Evolutionary conservation across 495 filamentous ascomycete genomes (phyloP).

Genomic region (Podospora anserina): DNA sequence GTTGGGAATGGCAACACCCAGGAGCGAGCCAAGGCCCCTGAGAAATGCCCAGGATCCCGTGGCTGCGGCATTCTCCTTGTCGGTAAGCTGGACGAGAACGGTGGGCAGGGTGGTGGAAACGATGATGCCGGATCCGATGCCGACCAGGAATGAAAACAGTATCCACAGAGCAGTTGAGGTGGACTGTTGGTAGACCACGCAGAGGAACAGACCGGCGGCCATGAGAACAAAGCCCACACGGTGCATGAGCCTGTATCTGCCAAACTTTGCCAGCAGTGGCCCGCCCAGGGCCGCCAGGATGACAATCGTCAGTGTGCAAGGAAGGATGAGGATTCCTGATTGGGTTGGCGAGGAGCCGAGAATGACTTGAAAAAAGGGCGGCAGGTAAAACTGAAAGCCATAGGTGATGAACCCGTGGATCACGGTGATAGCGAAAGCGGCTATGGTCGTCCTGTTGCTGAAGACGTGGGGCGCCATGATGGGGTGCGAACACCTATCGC

Average conservation of each 20-base stretch:
- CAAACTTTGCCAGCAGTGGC: constrained; percentile 39
- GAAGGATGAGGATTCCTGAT: constrained; percentile 45
- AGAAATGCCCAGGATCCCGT: constrained; percentile 48
- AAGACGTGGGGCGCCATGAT: constrained; percentile 38
- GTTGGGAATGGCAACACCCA: constrained; percentile 48
- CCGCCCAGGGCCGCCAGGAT: constrained; percentile 37
- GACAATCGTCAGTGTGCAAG: constrained; percentile 43
- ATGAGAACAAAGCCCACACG: constrained; percentile 39
- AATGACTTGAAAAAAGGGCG: constrained; percentile 50
- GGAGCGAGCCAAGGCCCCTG: constrained; percentile 45
- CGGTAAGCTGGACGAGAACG: constrained; percentile 34
- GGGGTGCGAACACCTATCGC: constrained; percentile 27
- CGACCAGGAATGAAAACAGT: constrained; percentile 32
- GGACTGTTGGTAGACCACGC: constrained; percentile 31
- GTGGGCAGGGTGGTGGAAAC: constrained; percentile 33
- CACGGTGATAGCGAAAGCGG: constrained; percentile 29
- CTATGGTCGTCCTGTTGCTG: constrained; percentile 35
- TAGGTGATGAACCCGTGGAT: constrained; percentile 33
- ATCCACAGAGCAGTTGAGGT: constrained; percentile 32
- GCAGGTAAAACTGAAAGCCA: constrained; percentile 47
- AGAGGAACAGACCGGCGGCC: constrained; percentile 41
- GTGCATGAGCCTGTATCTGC: constrained; percentile 47
- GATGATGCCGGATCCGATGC: constrained; percentile 36
- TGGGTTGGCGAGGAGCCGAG: constrained; percentile 32
- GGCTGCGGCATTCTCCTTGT: constrained; percentile 42